Conservation (phyloP, 345 rosid species). For the Luvunga scandens region DNA sequence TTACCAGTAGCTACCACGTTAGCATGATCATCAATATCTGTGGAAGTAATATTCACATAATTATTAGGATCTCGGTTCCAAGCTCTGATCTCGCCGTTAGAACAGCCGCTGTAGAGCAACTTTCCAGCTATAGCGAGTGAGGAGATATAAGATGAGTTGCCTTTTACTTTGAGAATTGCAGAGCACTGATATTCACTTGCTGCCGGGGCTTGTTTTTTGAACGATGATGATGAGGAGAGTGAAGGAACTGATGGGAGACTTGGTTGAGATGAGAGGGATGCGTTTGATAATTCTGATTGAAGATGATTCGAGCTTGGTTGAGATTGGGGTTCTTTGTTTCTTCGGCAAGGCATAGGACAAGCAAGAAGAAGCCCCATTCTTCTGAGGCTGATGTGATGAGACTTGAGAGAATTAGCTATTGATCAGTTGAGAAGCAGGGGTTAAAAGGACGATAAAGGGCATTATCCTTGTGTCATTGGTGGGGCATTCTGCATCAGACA, state of each 20-base stretch:
- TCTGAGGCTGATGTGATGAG: background rate
- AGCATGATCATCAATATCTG: background rate
- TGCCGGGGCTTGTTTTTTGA: slow-evolving; percentile 1
- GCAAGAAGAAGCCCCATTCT: slow-evolving; percentile 42
- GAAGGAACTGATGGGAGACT: slow-evolving; percentile 51
- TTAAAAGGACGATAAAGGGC: too few species aligned
- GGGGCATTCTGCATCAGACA: too few species aligned
- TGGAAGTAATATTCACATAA: background rate
- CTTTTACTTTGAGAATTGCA: slow-evolving; percentile 47
- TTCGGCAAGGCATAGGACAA: slow-evolving; percentile 23
- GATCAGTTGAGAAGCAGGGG: too few species aligned
- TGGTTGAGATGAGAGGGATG: slow-evolving; percentile 50
- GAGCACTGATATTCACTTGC: slow-evolving; percentile 33
- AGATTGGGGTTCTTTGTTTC: slow-evolving; percentile 12
- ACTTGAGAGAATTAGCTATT: background rate
- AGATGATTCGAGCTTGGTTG: slow-evolving; percentile 10
- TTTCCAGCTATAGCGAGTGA: slow-evolving; percentile 45
- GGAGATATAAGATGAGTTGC: slow-evolving; percentile 50
- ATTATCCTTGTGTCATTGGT: too few species aligned
- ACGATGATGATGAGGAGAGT: slow-evolving; percentile 22
- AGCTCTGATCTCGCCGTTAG: slow-evolving; percentile 47
- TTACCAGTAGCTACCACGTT: slow-evolving; percentile 24
- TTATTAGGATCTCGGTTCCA: slow-evolving; percentile 36
- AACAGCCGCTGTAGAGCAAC: slow-evolving; percentile 49
- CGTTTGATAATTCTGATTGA: slow-evolving; percentile 34